Percentiles rank a stretch among this genome's conserved stretches.
Evolutionary conservation across 1,284 basidiomycete genomes (phyloP).

Genomic region (Puccinia polysora): DNA sequence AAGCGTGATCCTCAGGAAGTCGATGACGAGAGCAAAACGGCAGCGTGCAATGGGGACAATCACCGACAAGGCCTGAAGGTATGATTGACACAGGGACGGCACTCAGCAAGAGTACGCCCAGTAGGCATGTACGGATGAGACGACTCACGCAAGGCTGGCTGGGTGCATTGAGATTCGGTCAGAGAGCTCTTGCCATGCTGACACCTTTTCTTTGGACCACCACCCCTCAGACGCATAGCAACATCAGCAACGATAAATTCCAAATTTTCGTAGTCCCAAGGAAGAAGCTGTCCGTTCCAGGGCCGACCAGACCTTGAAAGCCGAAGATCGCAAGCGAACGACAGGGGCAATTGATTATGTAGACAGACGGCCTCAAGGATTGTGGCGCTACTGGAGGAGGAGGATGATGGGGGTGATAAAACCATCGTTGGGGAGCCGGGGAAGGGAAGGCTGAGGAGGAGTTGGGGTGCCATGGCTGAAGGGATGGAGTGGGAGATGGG

Average conservation of each 20-base stretch:
- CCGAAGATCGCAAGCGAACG: constrained; percentile 16
- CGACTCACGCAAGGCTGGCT: constrained; percentile 31
- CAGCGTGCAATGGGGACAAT: constrained; percentile 55
- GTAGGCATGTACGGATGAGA: background rate
- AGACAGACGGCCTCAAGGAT: constrained; percentile 34
- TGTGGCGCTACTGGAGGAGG: background rate
- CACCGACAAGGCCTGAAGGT: constrained; percentile 52
- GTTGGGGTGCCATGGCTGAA: constrained; percentile 32
- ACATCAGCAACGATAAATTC: constrained; percentile 23
- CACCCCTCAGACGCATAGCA: constrained; percentile 26
- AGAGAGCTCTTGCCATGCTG: constrained; percentile 28
- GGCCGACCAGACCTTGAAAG: constrained; percentile 20
- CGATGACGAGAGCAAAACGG: constrained; percentile 55
- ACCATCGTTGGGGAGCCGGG: constrained; percentile 33
- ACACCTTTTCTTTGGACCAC: constrained; percentile 34
- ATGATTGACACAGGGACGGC: background rate
- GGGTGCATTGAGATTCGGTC: constrained; percentile 31
- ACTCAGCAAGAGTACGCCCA: background rate
- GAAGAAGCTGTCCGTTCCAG: constrained; percentile 12
- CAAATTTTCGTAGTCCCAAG: background rate
- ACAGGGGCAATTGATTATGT: constrained; percentile 8
- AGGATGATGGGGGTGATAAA: background rate
- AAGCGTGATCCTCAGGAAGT: constrained; percentile 55
- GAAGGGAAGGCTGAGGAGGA: constrained; percentile 31
- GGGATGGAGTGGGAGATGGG: too few relatives aligned